A percentile compares a stretch with the other conserved stretches of the same genome.
These are phyloP conservation scores for Coprinopsis sp. DNA, from an alignment of 768 basidiomycete genomes.

Conservation along the genomic window DNA sequence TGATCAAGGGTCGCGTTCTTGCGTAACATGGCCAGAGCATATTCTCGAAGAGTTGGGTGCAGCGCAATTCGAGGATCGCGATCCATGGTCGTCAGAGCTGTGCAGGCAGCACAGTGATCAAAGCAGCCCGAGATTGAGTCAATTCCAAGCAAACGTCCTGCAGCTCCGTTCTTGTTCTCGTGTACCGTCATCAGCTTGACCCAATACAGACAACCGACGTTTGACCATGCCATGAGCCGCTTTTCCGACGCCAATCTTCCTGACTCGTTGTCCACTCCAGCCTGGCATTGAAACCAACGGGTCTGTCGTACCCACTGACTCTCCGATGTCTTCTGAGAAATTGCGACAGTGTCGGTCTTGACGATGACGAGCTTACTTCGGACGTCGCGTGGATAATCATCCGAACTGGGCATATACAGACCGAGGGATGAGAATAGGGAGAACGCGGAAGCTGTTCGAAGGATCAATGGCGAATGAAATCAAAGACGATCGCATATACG, in stretches of 20 bases:
- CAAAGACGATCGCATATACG: not conserved
- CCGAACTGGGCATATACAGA: not conserved
- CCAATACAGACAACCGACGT: constrained; percentile 17
- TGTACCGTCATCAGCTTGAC: constrained; percentile 16
- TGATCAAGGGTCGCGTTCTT: constrained; percentile 17
- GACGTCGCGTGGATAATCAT: not conserved
- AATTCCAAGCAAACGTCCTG: constrained; percentile 8
- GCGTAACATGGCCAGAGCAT: not conserved
- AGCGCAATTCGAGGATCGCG: constrained; percentile 1
- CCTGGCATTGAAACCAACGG: constrained; percentile 16
- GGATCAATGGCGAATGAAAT: not conserved
- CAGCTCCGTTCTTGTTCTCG: not conserved
- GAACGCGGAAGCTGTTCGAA: not conserved
- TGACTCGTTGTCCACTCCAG: constrained; percentile 12
- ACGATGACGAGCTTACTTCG: constrained; percentile 3
- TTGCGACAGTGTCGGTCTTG: not conserved
- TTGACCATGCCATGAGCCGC: constrained; percentile 15
- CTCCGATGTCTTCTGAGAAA: not conserved
- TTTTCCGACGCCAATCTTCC: constrained; percentile 12
- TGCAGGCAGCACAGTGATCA: constrained; percentile 17
- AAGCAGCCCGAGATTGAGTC: constrained; percentile 17
- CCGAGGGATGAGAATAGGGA: not conserved
- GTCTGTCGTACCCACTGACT: not conserved
- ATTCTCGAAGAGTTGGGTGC: not conserved
- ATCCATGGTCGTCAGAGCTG: constrained; percentile 3